A percentile compares a stretch with the other conserved stretches of the same genome.
Conservation (phyloP, 441 rosid genomes). For the Populus hybrid region DNA sequence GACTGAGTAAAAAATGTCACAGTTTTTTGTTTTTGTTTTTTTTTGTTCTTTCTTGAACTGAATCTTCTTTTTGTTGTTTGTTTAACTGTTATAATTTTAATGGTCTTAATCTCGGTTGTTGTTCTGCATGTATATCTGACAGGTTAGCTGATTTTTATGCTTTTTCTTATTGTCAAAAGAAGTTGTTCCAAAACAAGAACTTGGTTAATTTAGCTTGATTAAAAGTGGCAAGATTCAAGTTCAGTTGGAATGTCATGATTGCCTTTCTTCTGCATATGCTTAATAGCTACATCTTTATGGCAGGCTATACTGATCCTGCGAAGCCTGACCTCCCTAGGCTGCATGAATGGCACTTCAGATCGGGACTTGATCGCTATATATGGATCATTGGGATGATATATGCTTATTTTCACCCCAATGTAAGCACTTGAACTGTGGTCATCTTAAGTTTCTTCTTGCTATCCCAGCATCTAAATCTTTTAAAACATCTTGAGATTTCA, state of each 20-base stretch:
- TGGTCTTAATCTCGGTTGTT: too few species aligned
- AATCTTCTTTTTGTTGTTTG: too few species aligned
- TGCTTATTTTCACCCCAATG: conserved; percentile 96
- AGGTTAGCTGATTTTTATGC: too few species aligned
- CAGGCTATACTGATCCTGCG: conserved; percentile 96
- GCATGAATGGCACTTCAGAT: conserved; percentile 99
- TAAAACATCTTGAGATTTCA: conserved; percentile 29
- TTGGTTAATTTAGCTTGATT: not conserved
- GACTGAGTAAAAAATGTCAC: too few species aligned
- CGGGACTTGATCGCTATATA: conserved; percentile 97
- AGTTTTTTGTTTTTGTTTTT: too few species aligned
- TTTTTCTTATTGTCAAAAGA: too few species aligned
- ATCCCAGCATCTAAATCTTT: too few species aligned
- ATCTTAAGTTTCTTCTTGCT: not conserved
- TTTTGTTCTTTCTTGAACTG: too few species aligned
- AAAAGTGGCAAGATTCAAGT: not conserved
- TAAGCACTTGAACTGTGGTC: conserved; percentile 30
- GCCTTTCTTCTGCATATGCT: conserved; percentile 8
- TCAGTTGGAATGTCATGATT: not conserved
- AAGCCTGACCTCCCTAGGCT: conserved; percentile 76
- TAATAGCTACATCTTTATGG: conserved; percentile 17
- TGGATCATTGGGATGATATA: conserved; percentile 98
- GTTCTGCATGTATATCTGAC: too few species aligned
- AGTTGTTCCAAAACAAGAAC: too few species aligned
- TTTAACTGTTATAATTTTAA: too few species aligned